phyloP scores from a whole-genome alignment of 257 asterid species.

The Marsdenia floribunda region DNA sequence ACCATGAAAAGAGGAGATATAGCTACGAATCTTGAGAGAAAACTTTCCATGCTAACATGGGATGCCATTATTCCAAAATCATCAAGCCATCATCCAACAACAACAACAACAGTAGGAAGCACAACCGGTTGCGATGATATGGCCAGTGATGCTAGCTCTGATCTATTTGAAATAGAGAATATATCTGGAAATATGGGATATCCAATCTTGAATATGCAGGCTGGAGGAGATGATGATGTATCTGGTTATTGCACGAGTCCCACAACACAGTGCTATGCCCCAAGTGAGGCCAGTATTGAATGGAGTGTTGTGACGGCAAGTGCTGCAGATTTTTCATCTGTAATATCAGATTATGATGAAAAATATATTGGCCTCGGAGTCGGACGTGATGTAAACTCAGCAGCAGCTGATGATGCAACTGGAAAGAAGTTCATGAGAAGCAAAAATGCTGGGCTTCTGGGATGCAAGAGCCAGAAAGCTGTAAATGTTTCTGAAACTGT shows the following conservation, averaged over 20 bases:
- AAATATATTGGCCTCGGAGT: conserved; percentile 28
- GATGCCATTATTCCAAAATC: conserved; percentile 69
- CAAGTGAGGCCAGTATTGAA: conserved; percentile 74
- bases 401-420: neutral
- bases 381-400: conserved; percentile 16
- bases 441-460: conserved; percentile 39
- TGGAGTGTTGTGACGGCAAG: conserved; percentile 88
- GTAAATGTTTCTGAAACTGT: conserved; percentile 48
- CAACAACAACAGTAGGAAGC: conserved; percentile 27
- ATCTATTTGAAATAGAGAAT: conserved; percentile 75
- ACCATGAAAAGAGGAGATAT: conserved; percentile 33
- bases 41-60: conserved; percentile 78
- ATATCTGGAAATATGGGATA: conserved; percentile 35
- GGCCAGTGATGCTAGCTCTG: conserved; percentile 83
- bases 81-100: conserved; percentile 23
- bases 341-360: conserved; percentile 44
- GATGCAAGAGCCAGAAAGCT: conserved; percentile 56
- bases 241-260: conserved; percentile 48
- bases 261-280: conserved; percentile 43
- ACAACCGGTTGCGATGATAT: conserved; percentile 46
- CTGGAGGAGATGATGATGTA: conserved; percentile 20
- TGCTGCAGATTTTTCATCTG: conserved; percentile 51
- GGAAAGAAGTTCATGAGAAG: neutral
- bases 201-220: conserved; percentile 9
- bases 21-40: conserved; percentile 50